phyloP scores from a whole-genome alignment of 2,329 filamentous ascomycete species.

The Tolypocladium album region DNA sequence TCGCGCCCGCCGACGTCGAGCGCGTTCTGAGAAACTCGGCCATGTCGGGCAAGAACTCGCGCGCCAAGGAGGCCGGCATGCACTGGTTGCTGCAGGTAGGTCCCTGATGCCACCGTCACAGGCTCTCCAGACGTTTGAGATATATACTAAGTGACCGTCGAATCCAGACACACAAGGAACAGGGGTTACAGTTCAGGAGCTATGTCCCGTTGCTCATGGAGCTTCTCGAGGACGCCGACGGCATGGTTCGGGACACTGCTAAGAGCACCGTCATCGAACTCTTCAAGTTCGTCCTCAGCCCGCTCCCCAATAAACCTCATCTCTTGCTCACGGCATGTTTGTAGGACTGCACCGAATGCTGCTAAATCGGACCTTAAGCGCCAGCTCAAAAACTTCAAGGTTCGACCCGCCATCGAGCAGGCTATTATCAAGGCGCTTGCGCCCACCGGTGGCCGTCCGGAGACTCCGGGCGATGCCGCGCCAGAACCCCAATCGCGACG shows the following conservation, averaged over 20 bases:
- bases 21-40: conserved; percentile 67
- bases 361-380: conserved; percentile 85
- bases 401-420: conserved; percentile 75
- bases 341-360: conserved; percentile 62
- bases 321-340: background rate
- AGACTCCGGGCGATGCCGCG: conserved; percentile 28
- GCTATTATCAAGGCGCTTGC: conserved; percentile 69
- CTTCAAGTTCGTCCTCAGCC: conserved; percentile 49
- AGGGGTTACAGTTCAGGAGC: conserved; percentile 67
- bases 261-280: conserved; percentile 78
- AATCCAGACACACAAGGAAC: conserved; percentile 65
- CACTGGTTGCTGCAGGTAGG: conserved; percentile 70
- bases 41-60: conserved; percentile 68
- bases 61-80: conserved; percentile 77
- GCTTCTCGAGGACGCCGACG: conserved; percentile 81
- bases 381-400: conserved; percentile 73
- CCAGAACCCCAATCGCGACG: conserved; percentile 28
- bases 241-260: conserved; percentile 73
- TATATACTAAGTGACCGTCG: background rate
- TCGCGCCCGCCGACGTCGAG: conserved; percentile 65
- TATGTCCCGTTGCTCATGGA: conserved; percentile 80
- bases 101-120: background rate
- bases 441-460: conserved; percentile 33
- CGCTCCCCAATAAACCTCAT: background rate
- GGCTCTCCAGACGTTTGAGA: background rate